phyloP scores from a whole-genome alignment of 2,329 filamentous ascomycete species.

The Ceratocystis albifundus region DNA sequence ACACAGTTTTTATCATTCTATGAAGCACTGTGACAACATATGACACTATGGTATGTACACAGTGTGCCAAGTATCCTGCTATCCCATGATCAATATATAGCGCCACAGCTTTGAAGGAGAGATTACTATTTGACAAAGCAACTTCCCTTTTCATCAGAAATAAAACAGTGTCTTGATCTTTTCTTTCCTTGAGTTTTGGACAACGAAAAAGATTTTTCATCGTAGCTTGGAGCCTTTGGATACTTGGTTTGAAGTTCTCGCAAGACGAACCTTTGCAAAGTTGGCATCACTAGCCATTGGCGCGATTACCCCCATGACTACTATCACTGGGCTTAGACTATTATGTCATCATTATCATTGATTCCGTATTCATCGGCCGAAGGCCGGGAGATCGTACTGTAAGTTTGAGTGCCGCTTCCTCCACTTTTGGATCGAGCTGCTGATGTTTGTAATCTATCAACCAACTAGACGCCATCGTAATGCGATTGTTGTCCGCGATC shows the following conservation, averaged over 20 bases:
- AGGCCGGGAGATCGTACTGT: conserved; percentile 71
- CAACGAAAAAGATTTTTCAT: neutral
- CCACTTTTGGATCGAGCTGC: neutral
- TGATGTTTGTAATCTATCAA: too few relatives aligned
- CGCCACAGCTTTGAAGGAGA: neutral
- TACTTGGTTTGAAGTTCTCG: neutral
- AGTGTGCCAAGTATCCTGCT: neutral
- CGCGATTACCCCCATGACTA: neutral
- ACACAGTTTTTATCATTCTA: neutral
- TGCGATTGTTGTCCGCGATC: conserved; percentile 84
- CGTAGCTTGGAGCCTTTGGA: neutral
- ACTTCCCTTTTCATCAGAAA: neutral
- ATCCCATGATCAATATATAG: neutral
- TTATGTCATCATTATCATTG: conserved; percentile 47
- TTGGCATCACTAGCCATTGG: neutral
- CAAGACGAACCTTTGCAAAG: neutral
- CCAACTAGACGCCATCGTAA: conserved; percentile 70
- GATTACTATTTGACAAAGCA: neutral
- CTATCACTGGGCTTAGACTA: neutral
- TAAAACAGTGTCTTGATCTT: neutral
- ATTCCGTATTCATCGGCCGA: conserved; percentile 65
- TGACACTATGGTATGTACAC: neutral
- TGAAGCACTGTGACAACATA: neutral
- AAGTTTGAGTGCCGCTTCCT: conserved; percentile 33
- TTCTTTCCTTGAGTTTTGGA: neutral